Conservation (phyloP, 2,329 filamentous ascomycete genomes). For the Hawksworthiomyces lignivorus region DNA sequence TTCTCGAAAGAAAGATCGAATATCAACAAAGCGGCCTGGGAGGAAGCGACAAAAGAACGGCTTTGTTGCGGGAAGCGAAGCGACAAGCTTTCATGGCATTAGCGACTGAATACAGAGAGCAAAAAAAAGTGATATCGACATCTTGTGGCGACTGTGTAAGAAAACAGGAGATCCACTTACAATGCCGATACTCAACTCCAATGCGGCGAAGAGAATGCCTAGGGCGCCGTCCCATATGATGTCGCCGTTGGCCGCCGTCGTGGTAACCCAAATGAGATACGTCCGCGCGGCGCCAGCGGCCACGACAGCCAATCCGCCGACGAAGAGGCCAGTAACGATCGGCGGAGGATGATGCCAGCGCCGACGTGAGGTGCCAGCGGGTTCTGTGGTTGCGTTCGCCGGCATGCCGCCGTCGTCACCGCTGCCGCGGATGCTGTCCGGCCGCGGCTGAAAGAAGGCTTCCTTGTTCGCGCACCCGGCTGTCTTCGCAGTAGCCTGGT, state of each 20-base stretch:
- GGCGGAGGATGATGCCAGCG: neutral
- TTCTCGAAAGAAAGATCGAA: no score
- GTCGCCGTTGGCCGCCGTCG: constrained; percentile 22
- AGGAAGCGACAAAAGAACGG: constrained; percentile 34
- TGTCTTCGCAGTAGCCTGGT: neutral
- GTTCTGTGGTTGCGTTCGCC: no score
- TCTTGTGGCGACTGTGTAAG: no score
- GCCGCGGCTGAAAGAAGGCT: no score
- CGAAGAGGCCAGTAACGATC: constrained; percentile 31
- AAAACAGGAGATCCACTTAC: constrained; percentile 19
- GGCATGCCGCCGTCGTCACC: no score
- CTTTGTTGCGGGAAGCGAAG: constrained; percentile 36
- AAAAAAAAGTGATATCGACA: no score
- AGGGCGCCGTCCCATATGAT: constrained; percentile 28
- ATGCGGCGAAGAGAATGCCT: constrained; percentile 23
- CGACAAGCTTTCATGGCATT: constrained; percentile 29
- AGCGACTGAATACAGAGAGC: neutral
- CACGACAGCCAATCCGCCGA: constrained; percentile 38
- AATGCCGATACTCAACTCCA: constrained; percentile 37
- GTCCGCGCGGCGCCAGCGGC: constrained; percentile 31
- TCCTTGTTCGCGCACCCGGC: no score
- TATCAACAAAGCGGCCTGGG: constrained; percentile 19
- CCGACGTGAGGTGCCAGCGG: no score
- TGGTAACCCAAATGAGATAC: constrained; percentile 26
- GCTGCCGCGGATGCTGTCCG: no score